A percentile compares a stretch with the other conserved stretches of the same genome.
Conservation (phyloP, 306 rosid genomes). For the Vicia villosa region DNA sequence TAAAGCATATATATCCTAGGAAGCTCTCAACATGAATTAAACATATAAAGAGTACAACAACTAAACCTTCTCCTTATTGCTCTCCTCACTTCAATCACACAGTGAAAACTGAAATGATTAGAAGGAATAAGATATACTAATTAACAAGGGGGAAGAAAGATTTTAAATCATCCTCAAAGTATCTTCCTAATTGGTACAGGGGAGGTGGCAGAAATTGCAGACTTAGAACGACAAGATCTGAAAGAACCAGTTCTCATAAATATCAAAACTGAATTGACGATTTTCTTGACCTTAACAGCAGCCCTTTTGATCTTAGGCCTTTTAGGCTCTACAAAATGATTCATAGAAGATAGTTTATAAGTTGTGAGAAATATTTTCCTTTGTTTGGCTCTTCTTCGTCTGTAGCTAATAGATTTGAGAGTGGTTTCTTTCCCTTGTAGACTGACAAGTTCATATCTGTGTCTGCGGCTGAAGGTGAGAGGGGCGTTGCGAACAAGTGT, state of each 20-base stretch:
- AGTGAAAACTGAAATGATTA: too few species aligned
- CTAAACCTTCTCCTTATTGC: too few species aligned
- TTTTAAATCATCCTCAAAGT: too few species aligned
- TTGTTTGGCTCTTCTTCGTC: conserved; percentile 56
- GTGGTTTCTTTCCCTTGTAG: conserved; percentile 19
- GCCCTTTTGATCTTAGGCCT: too few species aligned
- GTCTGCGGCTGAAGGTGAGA: too few species aligned
- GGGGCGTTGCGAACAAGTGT: conserved; percentile 51
- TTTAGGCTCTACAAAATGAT: conserved; percentile 18
- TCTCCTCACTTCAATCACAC: too few species aligned
- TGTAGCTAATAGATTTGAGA: conserved; percentile 49
- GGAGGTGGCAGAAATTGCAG: conserved; percentile 35
- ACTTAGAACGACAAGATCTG: conserved; percentile 45
- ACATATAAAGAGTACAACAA: too few species aligned
- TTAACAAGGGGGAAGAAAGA: too few species aligned
- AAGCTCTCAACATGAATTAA: too few species aligned
- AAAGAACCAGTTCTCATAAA: conserved; percentile 45
- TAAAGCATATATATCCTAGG: too few species aligned
- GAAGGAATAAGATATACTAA: too few species aligned
- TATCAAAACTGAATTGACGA: conserved; percentile 40
- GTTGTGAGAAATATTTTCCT: conserved; percentile 59
- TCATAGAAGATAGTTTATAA: conserved; percentile 49
- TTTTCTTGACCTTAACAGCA: conserved; percentile 60
- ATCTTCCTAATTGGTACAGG: conserved; percentile 35
- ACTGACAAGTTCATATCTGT: conserved; percentile 52